Percentiles rank a stretch among this genome's conserved stretches.
phyloP scores from a whole-genome alignment of 2,329 filamentous ascomycete genomes.

The Verticillium dahliae region DNA sequence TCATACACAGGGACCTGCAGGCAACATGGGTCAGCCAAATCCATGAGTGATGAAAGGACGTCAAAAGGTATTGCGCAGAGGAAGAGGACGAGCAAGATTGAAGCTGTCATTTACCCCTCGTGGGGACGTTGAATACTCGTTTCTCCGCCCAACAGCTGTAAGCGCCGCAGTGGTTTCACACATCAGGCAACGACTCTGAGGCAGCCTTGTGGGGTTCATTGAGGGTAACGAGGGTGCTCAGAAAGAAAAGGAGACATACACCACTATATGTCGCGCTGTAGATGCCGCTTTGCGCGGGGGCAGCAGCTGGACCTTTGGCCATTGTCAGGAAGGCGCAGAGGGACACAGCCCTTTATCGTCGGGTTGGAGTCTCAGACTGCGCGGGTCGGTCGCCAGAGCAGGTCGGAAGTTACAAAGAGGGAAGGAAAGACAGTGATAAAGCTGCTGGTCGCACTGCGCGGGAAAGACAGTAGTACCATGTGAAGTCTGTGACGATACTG shows the following conservation, averaged over 20 bases:
- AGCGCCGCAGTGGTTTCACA: not conserved
- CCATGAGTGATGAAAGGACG: not conserved
- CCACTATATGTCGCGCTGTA: constrained; percentile 66
- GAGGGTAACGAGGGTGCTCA: not conserved
- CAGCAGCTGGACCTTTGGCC: constrained; percentile 35
- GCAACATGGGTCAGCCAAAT: not conserved
- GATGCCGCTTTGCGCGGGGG: constrained; percentile 36
- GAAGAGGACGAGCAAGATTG: not conserved
- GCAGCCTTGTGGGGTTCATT: not conserved
- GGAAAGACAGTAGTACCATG: not conserved
- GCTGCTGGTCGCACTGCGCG: not conserved
- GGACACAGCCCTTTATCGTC: constrained; percentile 5
- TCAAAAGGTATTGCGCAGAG: not conserved
- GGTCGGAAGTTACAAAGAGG: not conserved
- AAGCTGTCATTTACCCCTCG: not conserved
- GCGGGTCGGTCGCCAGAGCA: not conserved
- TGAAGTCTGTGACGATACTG: not conserved
- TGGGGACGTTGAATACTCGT: not conserved
- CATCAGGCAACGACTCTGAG: not conserved
- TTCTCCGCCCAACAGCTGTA: not conserved
- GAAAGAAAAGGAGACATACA: constrained; percentile 35
- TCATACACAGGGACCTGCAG: constrained; percentile 88
- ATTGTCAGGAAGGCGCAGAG: constrained; percentile 22
- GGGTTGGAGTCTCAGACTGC: not conserved
- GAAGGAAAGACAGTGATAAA: not conserved